Evolutionary conservation across 768 basidiomycete species (phyloP), one percentile per base, ranked within the genome.

Genomic region (Paxillus ammoniavirescens): DNA sequence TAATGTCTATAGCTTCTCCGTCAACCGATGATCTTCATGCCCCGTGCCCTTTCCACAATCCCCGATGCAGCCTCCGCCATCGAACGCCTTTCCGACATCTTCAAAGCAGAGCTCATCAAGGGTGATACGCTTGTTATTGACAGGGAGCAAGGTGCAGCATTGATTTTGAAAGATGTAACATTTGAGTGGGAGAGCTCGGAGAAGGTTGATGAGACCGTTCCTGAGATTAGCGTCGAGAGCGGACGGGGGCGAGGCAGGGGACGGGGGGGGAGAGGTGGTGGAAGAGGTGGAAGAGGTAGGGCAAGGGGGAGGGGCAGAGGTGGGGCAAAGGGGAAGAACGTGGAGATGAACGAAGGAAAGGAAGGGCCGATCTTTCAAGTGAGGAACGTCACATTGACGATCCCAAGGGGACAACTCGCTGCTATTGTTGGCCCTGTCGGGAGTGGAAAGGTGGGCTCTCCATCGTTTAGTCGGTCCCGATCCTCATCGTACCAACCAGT

Each of bases 361-460:
- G 44, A 53, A 33, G 47, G 4, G 35, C 48, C 37, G 49, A 60
- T 40, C 4, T 89, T 89, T 67, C 68, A 69, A 40, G 68, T 89
- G 6, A 65, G 69, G 37, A 70, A 82, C 54, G 61, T 89, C 49
- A 74, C 70, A 31, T 70, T 89, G 69, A 57, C 66, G 5, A 71
- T 91, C 23, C 77, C 79, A 8, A 74, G 82, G n/a, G 86, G 86
- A 1, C 69, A 71, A 15, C 70, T 89, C 28, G 76, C 80, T 0
- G 88, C 81, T 4, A 73, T 91, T 37, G 83, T 87, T 4, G 87
- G 87, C 0, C 77, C 81, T 13, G 85, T 90, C 9, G 88, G 88
- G 13, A 81, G 80, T 37, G 87, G 87, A 54, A 83, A 87, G 73
- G 67, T 77, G 58, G 2, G 13, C 21, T 21, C 9, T 15, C 12